Percentiles rank a stretch among this genome's conserved stretches.
phyloP scores from a whole-genome alignment of 2,329 filamentous ascomycete species.

The Diaporthe velutina region DNA sequence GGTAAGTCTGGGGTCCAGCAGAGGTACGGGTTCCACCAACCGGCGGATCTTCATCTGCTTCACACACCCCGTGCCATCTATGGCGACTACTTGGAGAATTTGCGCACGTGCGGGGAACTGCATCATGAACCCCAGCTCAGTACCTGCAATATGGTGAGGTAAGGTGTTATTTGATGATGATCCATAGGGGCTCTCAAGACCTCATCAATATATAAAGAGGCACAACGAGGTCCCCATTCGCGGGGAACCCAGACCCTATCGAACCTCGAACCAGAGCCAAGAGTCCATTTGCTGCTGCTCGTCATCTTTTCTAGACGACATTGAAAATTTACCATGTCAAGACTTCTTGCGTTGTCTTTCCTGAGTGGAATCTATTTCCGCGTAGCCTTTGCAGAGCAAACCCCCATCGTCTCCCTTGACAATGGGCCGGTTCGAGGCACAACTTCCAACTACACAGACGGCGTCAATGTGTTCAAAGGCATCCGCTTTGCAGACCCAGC shows the following conservation, averaged over 20 bases:
- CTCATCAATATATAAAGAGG: background rate
- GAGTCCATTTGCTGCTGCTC: background rate
- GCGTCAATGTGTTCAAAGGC: slow-evolving; percentile 44
- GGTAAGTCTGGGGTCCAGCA: background rate
- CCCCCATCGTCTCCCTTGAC: slow-evolving; percentile 7
- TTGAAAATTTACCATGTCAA: background rate
- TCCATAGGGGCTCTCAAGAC: background rate
- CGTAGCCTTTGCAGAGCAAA: background rate
- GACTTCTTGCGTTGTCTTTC: background rate
- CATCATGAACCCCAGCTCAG: background rate
- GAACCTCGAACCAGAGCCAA: background rate
- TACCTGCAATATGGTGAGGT: background rate
- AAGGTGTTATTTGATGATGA: background rate
- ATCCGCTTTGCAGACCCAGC: slow-evolving; percentile 44
- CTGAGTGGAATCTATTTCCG: background rate
- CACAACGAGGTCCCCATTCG: background rate
- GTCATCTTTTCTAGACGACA: background rate
- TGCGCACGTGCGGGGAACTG: background rate
- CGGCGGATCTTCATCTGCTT: background rate
- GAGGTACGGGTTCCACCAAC: background rate
- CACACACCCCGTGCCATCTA: background rate
- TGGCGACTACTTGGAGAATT: background rate
- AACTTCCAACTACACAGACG: slow-evolving; percentile 43
- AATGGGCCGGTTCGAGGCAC: slow-evolving; percentile 41
- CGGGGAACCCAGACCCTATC: background rate